Evolutionary conservation across 106 monocot species (phyloP).

Genomic region (Phalaenopsis equestris): DNA sequence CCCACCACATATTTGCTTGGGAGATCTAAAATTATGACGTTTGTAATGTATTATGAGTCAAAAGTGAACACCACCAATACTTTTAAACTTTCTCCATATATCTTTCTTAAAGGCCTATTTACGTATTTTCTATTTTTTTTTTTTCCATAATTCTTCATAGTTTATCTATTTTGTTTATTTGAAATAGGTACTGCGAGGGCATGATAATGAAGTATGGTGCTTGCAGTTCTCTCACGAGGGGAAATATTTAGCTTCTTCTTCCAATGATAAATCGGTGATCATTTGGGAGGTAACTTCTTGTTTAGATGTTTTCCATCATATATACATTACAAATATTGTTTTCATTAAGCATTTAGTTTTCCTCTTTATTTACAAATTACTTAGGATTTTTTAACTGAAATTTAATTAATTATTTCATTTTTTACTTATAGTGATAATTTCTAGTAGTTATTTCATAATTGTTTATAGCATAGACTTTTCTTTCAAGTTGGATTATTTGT

Average conservation of each 20-base stretch:
- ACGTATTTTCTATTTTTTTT: background rate
- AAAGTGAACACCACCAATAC: background rate
- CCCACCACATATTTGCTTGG: background rate
- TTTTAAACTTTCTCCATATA: background rate
- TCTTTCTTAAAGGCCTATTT: background rate
- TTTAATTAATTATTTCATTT: background rate
- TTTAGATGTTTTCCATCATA: background rate
- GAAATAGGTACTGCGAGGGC: slow-evolving; percentile 67
- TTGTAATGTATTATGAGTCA: background rate
- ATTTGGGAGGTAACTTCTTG: slow-evolving; percentile 83
- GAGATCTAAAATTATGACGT: background rate
- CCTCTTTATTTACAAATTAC: background rate
- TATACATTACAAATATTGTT: background rate
- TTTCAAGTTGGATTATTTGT: slow-evolving; percentile 1
- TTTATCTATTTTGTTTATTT: background rate
- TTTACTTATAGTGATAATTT: background rate
- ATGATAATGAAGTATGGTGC: slow-evolving; percentile 83
- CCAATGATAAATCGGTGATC: slow-evolving; percentile 70
- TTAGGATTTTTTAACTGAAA: background rate
- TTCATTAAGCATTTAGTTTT: background rate
- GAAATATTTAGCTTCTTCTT: slow-evolving; percentile 90
- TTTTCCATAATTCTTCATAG: background rate
- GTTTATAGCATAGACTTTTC: background rate
- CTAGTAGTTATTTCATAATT: background rate
- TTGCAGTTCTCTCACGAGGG: slow-evolving; percentile 87